These are phyloP conservation scores for Myrica gale DNA, from an alignment of 306 rosid genomes.

Conservation along the genomic window DNA sequence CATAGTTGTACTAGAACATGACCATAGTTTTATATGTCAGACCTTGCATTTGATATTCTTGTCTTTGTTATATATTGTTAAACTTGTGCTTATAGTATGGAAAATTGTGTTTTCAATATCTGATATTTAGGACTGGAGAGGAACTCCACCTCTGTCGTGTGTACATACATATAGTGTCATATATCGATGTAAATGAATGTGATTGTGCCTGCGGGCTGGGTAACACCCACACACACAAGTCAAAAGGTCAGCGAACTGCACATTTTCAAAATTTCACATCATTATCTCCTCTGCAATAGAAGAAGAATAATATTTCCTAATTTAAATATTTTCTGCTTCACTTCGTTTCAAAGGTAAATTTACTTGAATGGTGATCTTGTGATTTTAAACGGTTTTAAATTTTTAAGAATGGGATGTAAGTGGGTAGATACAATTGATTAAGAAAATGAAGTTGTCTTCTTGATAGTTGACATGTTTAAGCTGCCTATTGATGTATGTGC, in stretches of 20 bases:
- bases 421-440: too few species aligned
- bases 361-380: background rate
- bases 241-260: too few species aligned
- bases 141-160: background rate
- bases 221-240: too few species aligned
- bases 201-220: background rate
- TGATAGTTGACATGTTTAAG: too few species aligned
- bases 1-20: background rate
- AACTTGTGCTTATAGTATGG: background rate
- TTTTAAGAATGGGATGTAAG: background rate
- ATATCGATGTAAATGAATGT: background rate
- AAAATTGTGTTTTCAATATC: background rate
- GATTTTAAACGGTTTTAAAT: background rate
- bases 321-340: background rate
- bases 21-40: background rate
- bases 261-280: background rate
- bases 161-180: background rate
- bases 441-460: background rate
- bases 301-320: background rate
- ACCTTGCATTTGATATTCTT: background rate
- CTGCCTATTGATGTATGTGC: too few species aligned
- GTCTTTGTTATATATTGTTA: background rate
- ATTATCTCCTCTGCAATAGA: background rate
- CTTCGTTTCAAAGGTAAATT: background rate
- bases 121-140: background rate